Conservation (phyloP, 2,329 filamentous ascomycete genomes). For the Fusarium mundagurra region DNA sequence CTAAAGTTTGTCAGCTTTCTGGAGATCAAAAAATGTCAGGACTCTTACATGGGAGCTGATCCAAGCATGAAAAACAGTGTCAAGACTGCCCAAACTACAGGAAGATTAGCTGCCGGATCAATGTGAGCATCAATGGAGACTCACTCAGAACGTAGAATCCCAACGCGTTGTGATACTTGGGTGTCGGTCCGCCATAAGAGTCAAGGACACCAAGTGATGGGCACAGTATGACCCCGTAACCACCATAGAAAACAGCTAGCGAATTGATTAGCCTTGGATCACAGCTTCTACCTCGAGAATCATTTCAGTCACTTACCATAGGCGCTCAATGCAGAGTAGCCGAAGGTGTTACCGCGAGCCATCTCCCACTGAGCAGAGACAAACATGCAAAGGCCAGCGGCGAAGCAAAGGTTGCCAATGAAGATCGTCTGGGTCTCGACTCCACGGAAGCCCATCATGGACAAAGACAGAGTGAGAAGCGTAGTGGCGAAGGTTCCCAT, state of each 20-base stretch:
- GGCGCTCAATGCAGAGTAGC: slow-evolving; percentile 42
- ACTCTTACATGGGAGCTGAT: slow-evolving; percentile 33
- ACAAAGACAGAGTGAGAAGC: slow-evolving; percentile 39
- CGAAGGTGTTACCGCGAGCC: slow-evolving; percentile 42
- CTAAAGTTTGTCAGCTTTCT: not conserved
- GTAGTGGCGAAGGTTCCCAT: slow-evolving; percentile 46
- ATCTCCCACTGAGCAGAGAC: slow-evolving; percentile 45
- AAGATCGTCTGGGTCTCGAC: slow-evolving; percentile 43
- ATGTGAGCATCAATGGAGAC: not conserved
- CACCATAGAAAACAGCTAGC: slow-evolving; percentile 43
- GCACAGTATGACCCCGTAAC: slow-evolving; percentile 41
- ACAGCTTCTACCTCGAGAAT: rapidly evolving
- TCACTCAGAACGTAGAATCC: slow-evolving; percentile 43
- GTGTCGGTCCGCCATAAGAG: slow-evolving; percentile 39
- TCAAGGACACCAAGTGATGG: slow-evolving; percentile 39
- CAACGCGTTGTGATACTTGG: slow-evolving; percentile 44
- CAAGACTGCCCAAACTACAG: slow-evolving; percentile 42
- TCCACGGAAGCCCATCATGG: slow-evolving; percentile 45
- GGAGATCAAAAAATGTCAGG: rapidly evolving
- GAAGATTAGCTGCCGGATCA: not conserved
- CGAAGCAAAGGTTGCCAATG: slow-evolving; percentile 44
- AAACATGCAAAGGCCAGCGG: slow-evolving; percentile 42
- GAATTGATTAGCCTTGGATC: rapidly evolving
- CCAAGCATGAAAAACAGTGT: slow-evolving; percentile 43
- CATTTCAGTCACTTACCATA: slow-evolving; percentile 26